A percentile compares a stretch with the other conserved stretches of the same genome.
Evolutionary conservation across 2,329 filamentous ascomycete genomes (phyloP).

Genomic region (Dactylellina haptotyla): DNA sequence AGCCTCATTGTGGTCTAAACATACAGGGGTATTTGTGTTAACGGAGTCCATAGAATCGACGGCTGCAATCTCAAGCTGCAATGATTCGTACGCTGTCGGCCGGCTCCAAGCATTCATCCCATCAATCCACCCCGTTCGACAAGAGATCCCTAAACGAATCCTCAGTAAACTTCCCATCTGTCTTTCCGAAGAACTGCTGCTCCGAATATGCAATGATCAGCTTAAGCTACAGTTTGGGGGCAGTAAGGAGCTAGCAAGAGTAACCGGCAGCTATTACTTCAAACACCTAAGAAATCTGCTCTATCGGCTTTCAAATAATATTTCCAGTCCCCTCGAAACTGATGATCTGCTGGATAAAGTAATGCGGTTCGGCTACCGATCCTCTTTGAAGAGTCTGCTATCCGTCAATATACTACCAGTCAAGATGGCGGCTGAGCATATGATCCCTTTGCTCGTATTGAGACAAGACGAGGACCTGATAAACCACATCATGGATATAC

Average conservation of each 20-base stretch:
- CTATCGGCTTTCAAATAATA: conserved; percentile 14
- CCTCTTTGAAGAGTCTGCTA: conserved; percentile 13
- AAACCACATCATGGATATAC: neutral
- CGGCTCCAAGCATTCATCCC: too few relatives aligned
- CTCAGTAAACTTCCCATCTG: too few relatives aligned
- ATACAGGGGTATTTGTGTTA: too few relatives aligned
- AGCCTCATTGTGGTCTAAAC: too few relatives aligned
- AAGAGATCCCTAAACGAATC: too few relatives aligned
- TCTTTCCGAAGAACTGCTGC: neutral
- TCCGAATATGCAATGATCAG: neutral
- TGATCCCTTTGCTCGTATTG: neutral
- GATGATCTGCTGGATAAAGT: conserved; percentile 2
- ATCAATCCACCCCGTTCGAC: too few relatives aligned
- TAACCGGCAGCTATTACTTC: conserved; percentile 12
- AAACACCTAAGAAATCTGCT: conserved; percentile 8
- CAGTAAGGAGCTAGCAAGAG: conserved; percentile 9
- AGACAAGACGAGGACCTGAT: conserved; percentile 13
- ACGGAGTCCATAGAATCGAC: too few relatives aligned
- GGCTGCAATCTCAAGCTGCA: too few relatives aligned
- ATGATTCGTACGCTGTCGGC: too few relatives aligned
- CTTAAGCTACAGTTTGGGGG: neutral
- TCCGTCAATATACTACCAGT: conserved; percentile 2
- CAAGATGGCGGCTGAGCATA: neutral
- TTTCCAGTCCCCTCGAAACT: neutral
- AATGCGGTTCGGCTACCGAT: neutral